Evolutionary conservation across 2,329 filamentous ascomycete species (phyloP), one percentile per base, ranked within the genome.

Genomic region (Aspergillus arachidicola): DNA sequence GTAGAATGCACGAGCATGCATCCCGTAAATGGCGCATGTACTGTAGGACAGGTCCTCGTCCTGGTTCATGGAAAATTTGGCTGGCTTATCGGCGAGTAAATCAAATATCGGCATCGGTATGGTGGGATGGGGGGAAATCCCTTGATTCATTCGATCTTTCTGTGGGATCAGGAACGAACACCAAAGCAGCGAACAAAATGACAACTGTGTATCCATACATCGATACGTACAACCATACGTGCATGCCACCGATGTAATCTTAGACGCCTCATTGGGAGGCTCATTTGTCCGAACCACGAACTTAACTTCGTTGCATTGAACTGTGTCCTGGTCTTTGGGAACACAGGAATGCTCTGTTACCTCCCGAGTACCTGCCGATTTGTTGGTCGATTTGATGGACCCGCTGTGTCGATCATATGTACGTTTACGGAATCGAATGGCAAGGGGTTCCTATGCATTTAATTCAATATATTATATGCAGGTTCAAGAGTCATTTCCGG

Each of bases 221-320:
- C 23, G 16, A 45, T 57, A 57, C 36, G 30, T 26, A 32, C 34
- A 32, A 43, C 30, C 54, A 56, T 56, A 56, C 54, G 23, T n/a
- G 45, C 38, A 45, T 45, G n/a, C 55, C 55, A 43, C 23, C 16
- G 6, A 21, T 41, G 16, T 57, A 32, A 43, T 30, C 16, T 9
- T 19, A 12, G 19, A 16, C 21, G 21, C 36, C 23, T n/a, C 19
- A 57, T 56, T 28, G 36, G 41, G 36, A 28, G 36, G n/a, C 41
- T 28, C 23, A 45, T 57, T 30, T 45, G n/a, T 57, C 26, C 55
- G 30, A 38, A 57, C 14, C 7, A 43, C 36, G 26, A 57, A 21
- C 14, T 57, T 23, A 57, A 14, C 28, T 28, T 55, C 53, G n/a
- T n/a, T 51, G 48, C 38, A 57, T 57, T 16, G 43, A 46, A n/a